Evolutionary conservation across 140 eudicot genomes (phyloP).

Genomic region (Flaveria floridana): DNA sequence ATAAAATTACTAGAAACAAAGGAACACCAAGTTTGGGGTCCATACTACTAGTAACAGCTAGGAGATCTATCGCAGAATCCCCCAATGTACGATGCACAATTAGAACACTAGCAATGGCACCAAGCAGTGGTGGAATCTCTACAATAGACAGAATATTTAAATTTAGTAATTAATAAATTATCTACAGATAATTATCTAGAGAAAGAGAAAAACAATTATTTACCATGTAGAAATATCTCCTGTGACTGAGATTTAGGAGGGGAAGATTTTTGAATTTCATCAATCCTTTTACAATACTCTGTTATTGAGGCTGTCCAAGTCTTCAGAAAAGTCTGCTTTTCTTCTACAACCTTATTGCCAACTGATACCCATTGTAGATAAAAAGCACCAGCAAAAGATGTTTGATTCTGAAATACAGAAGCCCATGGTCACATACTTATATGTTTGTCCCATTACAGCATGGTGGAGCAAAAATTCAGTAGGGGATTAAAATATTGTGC

Average conservation of each 20-base stretch:
- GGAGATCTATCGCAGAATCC: conserved; percentile 61
- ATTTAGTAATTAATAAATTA: conserved; percentile 11
- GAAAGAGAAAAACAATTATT: conserved; percentile 9
- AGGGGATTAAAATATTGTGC: background rate
- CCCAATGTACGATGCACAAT: conserved; percentile 62
- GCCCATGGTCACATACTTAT: conserved; percentile 20
- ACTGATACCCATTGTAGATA: conserved; percentile 40
- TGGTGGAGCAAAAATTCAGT: conserved; percentile 12
- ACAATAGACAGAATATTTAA: conserved; percentile 33
- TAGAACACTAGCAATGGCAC: conserved; percentile 64
- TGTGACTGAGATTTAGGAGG: conserved; percentile 41
- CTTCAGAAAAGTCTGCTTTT: conserved; percentile 28
- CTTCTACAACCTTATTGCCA: conserved; percentile 31
- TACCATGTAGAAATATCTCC: conserved; percentile 58
- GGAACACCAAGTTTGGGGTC: conserved; percentile 85
- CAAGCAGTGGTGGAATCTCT: conserved; percentile 66
- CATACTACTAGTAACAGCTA: conserved; percentile 56
- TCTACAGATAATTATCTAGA: conserved; percentile 10
- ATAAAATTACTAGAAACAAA: conserved; percentile 57
- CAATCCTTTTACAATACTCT: conserved; percentile 47
- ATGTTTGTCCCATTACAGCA: conserved; percentile 25
- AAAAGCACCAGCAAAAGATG: conserved; percentile 37
- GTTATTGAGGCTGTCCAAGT: conserved; percentile 50
- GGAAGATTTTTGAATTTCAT: conserved; percentile 47
- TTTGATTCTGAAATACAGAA: conserved; percentile 53